Evolutionary conservation across 2,329 filamentous ascomycete genomes (phyloP), one percentile per base, ranked within the genome.

Genomic region (Diaporthe sp.): DNA sequence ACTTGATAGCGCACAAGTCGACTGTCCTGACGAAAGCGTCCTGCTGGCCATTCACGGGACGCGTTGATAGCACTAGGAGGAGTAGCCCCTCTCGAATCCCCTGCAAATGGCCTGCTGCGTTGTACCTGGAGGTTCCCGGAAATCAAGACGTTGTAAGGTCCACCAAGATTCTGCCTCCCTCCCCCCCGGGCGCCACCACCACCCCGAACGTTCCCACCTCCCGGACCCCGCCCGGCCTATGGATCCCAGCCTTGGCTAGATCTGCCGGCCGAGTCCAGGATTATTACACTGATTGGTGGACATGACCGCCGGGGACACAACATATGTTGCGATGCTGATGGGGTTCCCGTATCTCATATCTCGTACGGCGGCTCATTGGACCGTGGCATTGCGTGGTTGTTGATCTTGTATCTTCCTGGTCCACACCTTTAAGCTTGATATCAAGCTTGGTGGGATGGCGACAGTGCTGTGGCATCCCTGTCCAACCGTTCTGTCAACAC

Each of bases 371-470:
- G 13, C 20, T 61, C 28, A 63, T 72, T 53, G 71, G 71, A 61
- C 71, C 31, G 42, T 22, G 60, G 60, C 17, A 42, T 25, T 28
- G 25, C 22, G 60, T 37, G 20, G 31, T 49, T 13, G 61, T 28
- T 39, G 72, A 60, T 49, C 61, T 49, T 71, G 51, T 42, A 60
- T 68, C 57, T 71, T 51, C 34, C 39, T 39, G 53, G 44, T 9
- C 22, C 28, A 67, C 61, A 70, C 55, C 51, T 47, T 71, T 71
- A 71, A 74, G 73, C 73, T 63, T 74, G 37, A 61, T 71, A 61
- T 63, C 47, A 34, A 71, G 44, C 51, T 49, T 71, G 47, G 53
- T 55, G 34, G 25, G n/a, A 65, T 39, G 58, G 60, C 28, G 53
- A 37, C 37, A 34, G n/a, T 55, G 34, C 53, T 9, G 2, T 65